Evolutionary conservation across 2,329 filamentous ascomycete species (phyloP), one percentile per base, ranked within the genome.

Genomic region (Parascedosporium putredinis): DNA sequence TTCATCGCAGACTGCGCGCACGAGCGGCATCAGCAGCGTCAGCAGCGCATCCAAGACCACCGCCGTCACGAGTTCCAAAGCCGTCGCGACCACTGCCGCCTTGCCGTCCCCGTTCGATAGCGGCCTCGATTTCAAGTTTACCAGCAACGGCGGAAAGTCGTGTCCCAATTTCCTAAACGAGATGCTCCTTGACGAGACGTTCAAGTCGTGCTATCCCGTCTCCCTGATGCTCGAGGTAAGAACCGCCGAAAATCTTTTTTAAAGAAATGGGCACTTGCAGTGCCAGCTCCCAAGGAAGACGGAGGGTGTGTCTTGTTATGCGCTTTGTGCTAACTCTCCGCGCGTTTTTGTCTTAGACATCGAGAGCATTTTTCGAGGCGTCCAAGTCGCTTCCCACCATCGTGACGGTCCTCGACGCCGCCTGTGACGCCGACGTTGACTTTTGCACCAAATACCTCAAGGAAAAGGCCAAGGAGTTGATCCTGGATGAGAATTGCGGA

Each of bases 301-400:
- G n/a, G n/a, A n/a, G n/a, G n/a, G n/a, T n/a, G n/a, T n/a, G n/a
- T n/a, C n/a, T n/a, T n/a, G n/a, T n/a, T n/a, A n/a, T n/a, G n/a
- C n/a, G n/a, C n/a, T n/a, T n/a, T n/a, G n/a, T n/a, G n/a, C n/a
- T n/a, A n/a, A n/a, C n/a, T n/a, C n/a, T n/a, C n/a, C n/a, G n/a
- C n/a, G n/a, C n/a, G n/a, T n/a, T n/a, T n/a, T 29, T 18, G n/a
- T 20, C 23, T 20, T 63, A 95, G 81, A 88, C 86, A 54, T 96
- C 91, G 8, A 78, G 75, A 47, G 80, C 81, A 36, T 95, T 96
- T 69, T 97, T 97, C 70, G 72, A 88, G 50, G 83, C 83, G 16
- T 76, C 84, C 54, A 83, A 79, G 60, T 85, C 86, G 4, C 72
- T 84, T 31, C 72, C 86, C 46, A 75, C 76, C 57, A 85, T 91